Evolutionary conservation across 2,329 filamentous ascomycete species (phyloP).

Genomic region (Aspergillus hiratsukae): DNA sequence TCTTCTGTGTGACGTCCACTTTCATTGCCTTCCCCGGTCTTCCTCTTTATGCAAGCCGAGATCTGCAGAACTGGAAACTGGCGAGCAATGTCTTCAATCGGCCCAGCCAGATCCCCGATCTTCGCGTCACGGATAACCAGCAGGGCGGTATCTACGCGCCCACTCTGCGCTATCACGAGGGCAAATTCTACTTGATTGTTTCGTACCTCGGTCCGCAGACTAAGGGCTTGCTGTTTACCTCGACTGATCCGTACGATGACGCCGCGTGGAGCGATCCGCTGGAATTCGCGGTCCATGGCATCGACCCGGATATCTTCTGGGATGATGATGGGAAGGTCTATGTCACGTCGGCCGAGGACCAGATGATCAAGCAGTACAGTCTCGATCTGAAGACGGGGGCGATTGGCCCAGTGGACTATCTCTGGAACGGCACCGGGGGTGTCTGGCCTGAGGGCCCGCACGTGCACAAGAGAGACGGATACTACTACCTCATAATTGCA

Average conservation of each 20-base stretch:
- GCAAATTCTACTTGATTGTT: slow-evolving; percentile 39
- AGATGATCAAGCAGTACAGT: slow-evolving; percentile 8
- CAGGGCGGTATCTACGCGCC: slow-evolving; percentile 40
- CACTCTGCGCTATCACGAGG: slow-evolving; percentile 37
- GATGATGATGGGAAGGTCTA: slow-evolving; percentile 16
- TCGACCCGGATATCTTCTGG: slow-evolving; percentile 21
- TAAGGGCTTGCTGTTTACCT: slow-evolving; percentile 15
- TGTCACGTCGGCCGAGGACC: slow-evolving; percentile 7
- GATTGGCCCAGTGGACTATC: slow-evolving; percentile 1
- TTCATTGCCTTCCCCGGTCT: slow-evolving; percentile 45
- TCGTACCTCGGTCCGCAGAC: slow-evolving; percentile 9
- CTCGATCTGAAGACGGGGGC: slow-evolving; percentile 27
- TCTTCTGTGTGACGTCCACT: slow-evolving; percentile 44
- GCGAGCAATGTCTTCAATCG: slow-evolving; percentile 22
- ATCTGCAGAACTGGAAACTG: slow-evolving; percentile 27
- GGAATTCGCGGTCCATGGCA: slow-evolving; percentile 7
- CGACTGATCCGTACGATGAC: slow-evolving; percentile 10
- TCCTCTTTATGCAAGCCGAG: slow-evolving; percentile 43
- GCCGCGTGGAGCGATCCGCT: slow-evolving; percentile 14
- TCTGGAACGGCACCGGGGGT: slow-evolving; percentile 49
- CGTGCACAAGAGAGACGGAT: slow-evolving; percentile 25
- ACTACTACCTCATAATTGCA: slow-evolving; percentile 27
- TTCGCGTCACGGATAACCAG: slow-evolving; percentile 16
- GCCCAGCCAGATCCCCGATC: slow-evolving; percentile 33
- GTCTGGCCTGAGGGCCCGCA: slow-evolving; percentile 30